Percentiles rank a stretch among this genome's conserved stretches.
phyloP scores from a whole-genome alignment of 129 eudicot genomes.

The Tagetes erecta region DNA sequence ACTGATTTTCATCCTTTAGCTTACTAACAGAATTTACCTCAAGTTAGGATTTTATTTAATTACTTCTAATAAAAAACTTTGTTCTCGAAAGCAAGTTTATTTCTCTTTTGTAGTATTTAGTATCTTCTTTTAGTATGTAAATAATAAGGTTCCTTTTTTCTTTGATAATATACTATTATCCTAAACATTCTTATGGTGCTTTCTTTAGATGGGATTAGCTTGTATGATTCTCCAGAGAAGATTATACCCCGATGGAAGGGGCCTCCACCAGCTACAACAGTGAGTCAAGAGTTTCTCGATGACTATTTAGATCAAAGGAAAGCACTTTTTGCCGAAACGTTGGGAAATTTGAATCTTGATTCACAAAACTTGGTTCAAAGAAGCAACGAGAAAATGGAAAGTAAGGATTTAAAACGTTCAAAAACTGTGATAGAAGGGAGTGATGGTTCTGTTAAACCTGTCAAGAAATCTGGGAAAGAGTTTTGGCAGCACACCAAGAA shows the following conservation, averaged over 20 bases:
- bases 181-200: conserved; percentile 22
- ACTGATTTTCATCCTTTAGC: conserved; percentile 8
- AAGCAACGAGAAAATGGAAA: conserved; percentile 21
- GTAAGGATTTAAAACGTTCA: conserved; percentile 39
- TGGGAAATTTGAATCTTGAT: conserved; percentile 35
- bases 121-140: background rate
- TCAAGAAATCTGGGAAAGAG: conserved; percentile 82
- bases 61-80: background rate
- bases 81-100: conserved; percentile 9
- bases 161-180: background rate
- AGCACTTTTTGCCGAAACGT: conserved; percentile 47
- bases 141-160: background rate
- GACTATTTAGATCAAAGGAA: conserved; percentile 50
- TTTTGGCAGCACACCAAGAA: conserved; percentile 93
- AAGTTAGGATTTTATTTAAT: background rate
- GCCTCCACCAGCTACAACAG: conserved; percentile 57
- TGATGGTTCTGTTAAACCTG: conserved; percentile 80
- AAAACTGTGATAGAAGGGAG: conserved; percentile 84
- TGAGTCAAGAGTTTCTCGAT: conserved; percentile 55
- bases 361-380: conserved; percentile 29
- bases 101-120: background rate
- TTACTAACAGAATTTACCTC: background rate
- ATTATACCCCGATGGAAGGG: conserved; percentile 91
- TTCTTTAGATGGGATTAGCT: conserved; percentile 79
- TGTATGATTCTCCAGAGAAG: conserved; percentile 94